phyloP scores from a whole-genome alignment of 2,329 filamentous ascomycete species.

The Escovopsis weberi region DNA sequence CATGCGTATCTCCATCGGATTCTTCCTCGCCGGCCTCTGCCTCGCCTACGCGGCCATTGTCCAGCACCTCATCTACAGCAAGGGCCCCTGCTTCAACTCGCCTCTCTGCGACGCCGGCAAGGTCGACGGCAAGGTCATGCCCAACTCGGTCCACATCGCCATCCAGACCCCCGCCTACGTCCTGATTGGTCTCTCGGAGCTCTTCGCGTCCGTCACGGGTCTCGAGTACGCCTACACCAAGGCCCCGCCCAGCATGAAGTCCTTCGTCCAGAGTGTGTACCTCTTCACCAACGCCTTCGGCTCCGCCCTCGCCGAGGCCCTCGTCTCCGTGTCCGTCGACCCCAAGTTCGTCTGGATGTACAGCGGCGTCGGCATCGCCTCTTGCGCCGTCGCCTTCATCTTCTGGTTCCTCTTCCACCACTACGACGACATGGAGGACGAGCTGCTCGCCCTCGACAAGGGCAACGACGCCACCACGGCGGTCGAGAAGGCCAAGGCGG shows the following conservation, averaged over 20 bases:
- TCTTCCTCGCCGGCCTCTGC: conserved; percentile 36
- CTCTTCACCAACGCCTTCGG: conserved; percentile 45
- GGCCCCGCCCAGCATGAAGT: conserved; percentile 54
- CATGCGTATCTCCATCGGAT: conserved; percentile 50
- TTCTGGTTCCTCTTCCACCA: conserved; percentile 34
- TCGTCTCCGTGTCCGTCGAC: conserved; percentile 45
- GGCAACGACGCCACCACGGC: not conserved
- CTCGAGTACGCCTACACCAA: conserved; percentile 64
- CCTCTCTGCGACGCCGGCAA: conserved; percentile 25
- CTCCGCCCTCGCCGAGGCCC: conserved; percentile 43
- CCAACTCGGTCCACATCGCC: conserved; percentile 37
- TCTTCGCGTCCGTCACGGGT: conserved; percentile 51
- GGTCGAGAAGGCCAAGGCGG: conserved; percentile 1
- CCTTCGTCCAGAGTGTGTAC: conserved; percentile 44
- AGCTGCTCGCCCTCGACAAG: conserved; percentile 25
- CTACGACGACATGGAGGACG: conserved; percentile 23
- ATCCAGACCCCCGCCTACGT: conserved; percentile 40
- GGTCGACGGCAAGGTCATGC: conserved; percentile 17
- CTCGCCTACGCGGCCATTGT: conserved; percentile 46
- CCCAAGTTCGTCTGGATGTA: conserved; percentile 56
- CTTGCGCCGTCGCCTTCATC: conserved; percentile 31
- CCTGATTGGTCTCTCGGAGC: conserved; percentile 43
- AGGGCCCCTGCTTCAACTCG: conserved; percentile 34
- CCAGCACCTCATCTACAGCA: conserved; percentile 44
- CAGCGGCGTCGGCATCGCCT: conserved; percentile 35